phyloP scores from a whole-genome alignment of 257 asterid species.

The Echium plantagineum region DNA sequence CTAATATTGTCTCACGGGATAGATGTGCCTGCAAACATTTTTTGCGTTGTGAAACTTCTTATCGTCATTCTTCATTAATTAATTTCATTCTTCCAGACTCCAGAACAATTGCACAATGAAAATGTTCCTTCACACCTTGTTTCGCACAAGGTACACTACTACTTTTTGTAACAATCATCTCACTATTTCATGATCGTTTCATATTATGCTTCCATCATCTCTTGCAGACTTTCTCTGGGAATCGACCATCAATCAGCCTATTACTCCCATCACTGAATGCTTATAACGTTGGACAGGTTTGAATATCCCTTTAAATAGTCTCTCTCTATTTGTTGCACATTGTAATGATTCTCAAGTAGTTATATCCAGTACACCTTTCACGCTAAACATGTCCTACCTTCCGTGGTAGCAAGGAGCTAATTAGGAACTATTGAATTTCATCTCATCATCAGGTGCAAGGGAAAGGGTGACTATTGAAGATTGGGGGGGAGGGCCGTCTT shows the following conservation, averaged over 20 bases:
- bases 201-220: conserved; percentile 13
- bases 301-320: conserved; percentile 7
- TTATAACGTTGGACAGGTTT: conserved; percentile 92
- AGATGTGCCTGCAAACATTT: neutral
- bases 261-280: conserved; percentile 86
- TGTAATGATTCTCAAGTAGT: neutral
- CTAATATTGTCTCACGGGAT: neutral
- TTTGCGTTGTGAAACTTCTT: conserved; percentile 8
- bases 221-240: conserved; percentile 87
- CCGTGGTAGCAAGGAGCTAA: too few relatives aligned
- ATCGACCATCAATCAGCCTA: conserved; percentile 92
- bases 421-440: too few relatives aligned
- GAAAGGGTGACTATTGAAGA: too few relatives aligned
- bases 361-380: neutral
- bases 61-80: conserved; percentile 16
- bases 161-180: conserved; percentile 3
- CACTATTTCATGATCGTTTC: conserved; percentile 11
- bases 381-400: neutral
- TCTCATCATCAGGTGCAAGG: too few relatives aligned
- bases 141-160: conserved; percentile 64
- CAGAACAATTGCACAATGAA: conserved; percentile 73
- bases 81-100: conserved; percentile 51
- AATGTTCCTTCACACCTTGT: conserved; percentile 69
- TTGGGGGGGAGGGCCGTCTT: too few relatives aligned
- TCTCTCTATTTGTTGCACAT: too few relatives aligned